Base-by-base conservation (phyloP, 495 filamentous ascomycete species). In the Penicillium canescens region DNA sequence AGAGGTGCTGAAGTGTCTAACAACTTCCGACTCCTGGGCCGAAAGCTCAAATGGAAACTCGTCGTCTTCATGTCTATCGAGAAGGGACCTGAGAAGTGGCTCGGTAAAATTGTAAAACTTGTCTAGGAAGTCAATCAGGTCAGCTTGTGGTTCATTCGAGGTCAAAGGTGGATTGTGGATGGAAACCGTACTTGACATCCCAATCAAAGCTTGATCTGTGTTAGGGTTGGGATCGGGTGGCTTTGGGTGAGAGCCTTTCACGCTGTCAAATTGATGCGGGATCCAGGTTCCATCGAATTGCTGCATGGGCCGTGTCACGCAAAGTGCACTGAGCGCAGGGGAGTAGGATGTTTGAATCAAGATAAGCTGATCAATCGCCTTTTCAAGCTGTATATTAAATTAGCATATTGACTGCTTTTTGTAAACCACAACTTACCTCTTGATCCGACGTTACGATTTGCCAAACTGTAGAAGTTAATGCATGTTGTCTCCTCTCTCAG, bases 41-140 rank as follows among this genome's bases (percentile, higher is more conserved):
- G 72, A 73, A 12, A 75, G 52, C 16, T 77, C 72, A 35, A 78
- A 65, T 3, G 76, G 74, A 21, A 74, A 77, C 21, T 73, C 68
- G 13, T 52, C 57, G 1, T 13, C 18, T 21, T 33, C 43, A 2
- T 35, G 38, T 0, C 61, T 49, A 0, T 40, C 14, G 0, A 57
- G 18, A 16, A 73, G 42, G 4, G 62, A 57, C 0, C 57, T 50
- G 2, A 75, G 50, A 1, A 74, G 60, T 0, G 69, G 56, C 44
- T 74, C 62, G 0, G 75, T 73, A 10, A 76, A 52, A 20, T 65
- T 63, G 43, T 65, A 74, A 36, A 67, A 77, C 18, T 71, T 73
- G 42, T 70, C 69, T 70, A n/a, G 14, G 26, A 3, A 18, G 13
- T 39, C 11, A 37, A 20, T 3, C 24, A 26, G 1, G 14, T 52